A percentile compares a stretch with the other conserved stretches of the same genome.
These are phyloP conservation scores for Pythium inflatum DNA, from an alignment of 352 stramenopile species.

Conservation along the genomic window DNA sequence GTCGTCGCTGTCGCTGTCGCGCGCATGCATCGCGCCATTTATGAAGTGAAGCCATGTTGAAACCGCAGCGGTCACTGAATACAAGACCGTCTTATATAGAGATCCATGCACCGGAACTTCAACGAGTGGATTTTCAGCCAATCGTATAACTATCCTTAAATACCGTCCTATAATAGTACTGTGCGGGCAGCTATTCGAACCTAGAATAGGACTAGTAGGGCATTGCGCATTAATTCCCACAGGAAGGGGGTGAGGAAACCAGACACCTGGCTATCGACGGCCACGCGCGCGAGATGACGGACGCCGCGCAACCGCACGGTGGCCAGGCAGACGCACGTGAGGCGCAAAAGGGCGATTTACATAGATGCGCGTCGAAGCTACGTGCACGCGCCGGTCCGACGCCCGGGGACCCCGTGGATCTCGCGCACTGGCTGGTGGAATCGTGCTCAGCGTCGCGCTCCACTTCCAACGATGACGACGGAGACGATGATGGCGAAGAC, in stretches of 20 bases:
- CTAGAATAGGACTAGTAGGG: conserved; percentile 7
- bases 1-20: conserved; percentile 28
- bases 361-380: conserved; percentile 10
- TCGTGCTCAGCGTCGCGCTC: background rate
- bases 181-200: too few relatives aligned
- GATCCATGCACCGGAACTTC: conserved; percentile 5
- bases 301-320: conserved; percentile 15
- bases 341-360: background rate
- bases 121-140: conserved; percentile 16
- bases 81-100: conserved; percentile 14
- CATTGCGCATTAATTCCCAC: conserved; percentile 13
- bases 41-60: too few relatives aligned
- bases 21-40: background rate
- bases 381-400: background rate
- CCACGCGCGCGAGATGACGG: too few relatives aligned
- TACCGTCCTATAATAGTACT: too few relatives aligned
- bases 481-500: conserved; percentile 37
- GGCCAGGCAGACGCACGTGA: background rate
- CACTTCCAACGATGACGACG: too few relatives aligned
- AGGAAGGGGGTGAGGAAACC: background rate
- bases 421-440: conserved; percentile 36
- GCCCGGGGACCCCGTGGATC: conserved; percentile 15
- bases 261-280: too few relatives aligned
- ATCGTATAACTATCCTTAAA: too few relatives aligned
- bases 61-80: too few relatives aligned